These are phyloP conservation scores for Amylocystis lapponica DNA, from an alignment of 768 basidiomycete species.

Conservation along the genomic window DNA sequence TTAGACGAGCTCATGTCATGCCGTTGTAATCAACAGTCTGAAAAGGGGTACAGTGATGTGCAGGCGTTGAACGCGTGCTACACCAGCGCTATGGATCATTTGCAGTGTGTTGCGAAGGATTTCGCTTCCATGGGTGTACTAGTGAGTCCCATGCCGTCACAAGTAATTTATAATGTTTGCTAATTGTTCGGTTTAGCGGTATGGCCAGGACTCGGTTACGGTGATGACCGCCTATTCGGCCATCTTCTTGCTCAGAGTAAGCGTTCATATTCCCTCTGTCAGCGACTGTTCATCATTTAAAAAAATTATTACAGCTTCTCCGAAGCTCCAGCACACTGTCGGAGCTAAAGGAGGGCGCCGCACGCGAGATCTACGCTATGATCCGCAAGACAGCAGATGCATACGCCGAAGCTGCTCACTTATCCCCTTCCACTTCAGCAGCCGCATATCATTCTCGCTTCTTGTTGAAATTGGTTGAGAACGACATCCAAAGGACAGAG, in stretches of 20 bases:
- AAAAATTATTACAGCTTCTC: constrained; percentile 45
- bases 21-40: too few relatives aligned
- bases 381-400: constrained; percentile 73
- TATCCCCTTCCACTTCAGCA: constrained; percentile 50
- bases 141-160: constrained; percentile 5
- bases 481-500: constrained; percentile 54
- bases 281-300: too few relatives aligned
- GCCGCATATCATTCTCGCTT: constrained; percentile 80
- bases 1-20: too few relatives aligned
- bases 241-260: constrained; percentile 70
- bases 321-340: constrained; percentile 54
- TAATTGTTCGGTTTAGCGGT: constrained; percentile 45
- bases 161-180: not conserved
- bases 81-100: constrained; percentile 63
- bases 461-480: constrained; percentile 59
- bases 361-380: constrained; percentile 56
- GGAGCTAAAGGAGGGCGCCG: constrained; percentile 55
- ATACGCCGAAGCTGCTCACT: constrained; percentile 64
- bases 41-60: too few relatives aligned
- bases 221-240: constrained; percentile 87
- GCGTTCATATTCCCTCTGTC: constrained; percentile 8
- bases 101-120: constrained; percentile 68
- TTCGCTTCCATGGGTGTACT: constrained; percentile 71
- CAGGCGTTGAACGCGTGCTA: constrained; percentile 70
- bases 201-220: constrained; percentile 78